Percentiles rank a stretch among this genome's conserved stretches.
Conservation (phyloP, 495 filamentous ascomycete genomes). For the Xylaria longipes region DNA sequence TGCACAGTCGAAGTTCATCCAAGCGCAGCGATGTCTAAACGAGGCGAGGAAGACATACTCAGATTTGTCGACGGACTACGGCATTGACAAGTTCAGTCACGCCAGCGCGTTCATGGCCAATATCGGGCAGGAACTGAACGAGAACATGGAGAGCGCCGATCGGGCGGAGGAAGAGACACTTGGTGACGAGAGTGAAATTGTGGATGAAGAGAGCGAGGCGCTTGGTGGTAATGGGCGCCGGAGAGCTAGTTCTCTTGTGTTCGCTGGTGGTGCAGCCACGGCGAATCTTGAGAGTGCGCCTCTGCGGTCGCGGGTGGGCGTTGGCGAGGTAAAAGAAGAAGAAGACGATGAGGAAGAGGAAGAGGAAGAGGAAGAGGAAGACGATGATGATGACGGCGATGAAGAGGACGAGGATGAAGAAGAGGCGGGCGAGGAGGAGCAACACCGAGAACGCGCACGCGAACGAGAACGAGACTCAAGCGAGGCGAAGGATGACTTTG, state of each 20-base stretch:
- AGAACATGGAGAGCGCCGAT: conserved; percentile 60
- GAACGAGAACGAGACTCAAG: conserved; percentile 6
- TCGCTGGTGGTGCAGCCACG: conserved; percentile 34
- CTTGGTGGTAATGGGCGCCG: conserved; percentile 34
- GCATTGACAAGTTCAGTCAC: conserved; percentile 59
- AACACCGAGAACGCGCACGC: background rate
- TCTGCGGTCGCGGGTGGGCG: conserved; percentile 39
- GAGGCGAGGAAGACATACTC: conserved; percentile 74
- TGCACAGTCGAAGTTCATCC: conserved; percentile 67
- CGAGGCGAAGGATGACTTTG: conserved; percentile 29
- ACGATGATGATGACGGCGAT: background rate
- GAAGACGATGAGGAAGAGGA: conserved; percentile 12
- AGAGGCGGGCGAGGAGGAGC: background rate
- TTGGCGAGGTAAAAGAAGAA: conserved; percentile 6
- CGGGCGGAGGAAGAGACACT: conserved; percentile 30
- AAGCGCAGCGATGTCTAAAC: conserved; percentile 74
- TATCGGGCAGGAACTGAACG: conserved; percentile 61
- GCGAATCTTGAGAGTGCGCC: conserved; percentile 56
- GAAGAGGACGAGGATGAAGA: conserved; percentile 9
- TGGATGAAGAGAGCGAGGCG: conserved; percentile 35
- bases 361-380: background rate
- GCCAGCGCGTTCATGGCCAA: conserved; percentile 69
- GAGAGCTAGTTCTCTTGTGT: conserved; percentile 52
- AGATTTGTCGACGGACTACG: conserved; percentile 61
- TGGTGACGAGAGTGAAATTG: conserved; percentile 68